These are phyloP conservation scores for Coriaria nepalensis DNA, from an alignment of 306 rosid genomes.

Conservation along the genomic window DNA sequence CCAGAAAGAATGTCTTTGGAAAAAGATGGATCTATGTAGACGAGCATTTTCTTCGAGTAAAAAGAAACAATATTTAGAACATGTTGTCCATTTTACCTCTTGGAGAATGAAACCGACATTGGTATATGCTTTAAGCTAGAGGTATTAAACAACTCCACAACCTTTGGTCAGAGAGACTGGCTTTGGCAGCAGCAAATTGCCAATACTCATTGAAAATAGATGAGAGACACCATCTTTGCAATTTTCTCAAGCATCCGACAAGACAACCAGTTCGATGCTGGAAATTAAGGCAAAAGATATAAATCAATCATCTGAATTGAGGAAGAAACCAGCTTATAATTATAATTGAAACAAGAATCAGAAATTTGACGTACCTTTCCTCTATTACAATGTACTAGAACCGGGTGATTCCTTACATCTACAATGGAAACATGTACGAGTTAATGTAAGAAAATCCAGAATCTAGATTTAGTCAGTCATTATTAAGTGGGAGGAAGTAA, in stretches of 20 bases:
- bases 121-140: slow-evolving; percentile 72
- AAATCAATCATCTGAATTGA: slow-evolving; percentile 10
- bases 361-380: slow-evolving; percentile 51
- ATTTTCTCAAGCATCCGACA: slow-evolving; percentile 89
- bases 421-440: slow-evolving; percentile 20
- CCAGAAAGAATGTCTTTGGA: neutral
- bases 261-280: slow-evolving; percentile 99
- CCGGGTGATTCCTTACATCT: slow-evolving; percentile 89
- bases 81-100: slow-evolving; percentile 29
- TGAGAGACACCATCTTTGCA: slow-evolving; percentile 89
- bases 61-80: slow-evolving; percentile 21
- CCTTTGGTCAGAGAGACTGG: slow-evolving; percentile 92
- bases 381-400: slow-evolving; percentile 87
- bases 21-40: neutral
- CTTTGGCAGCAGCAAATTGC: slow-evolving; percentile 93
- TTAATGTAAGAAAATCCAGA: neutral
- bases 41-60: slow-evolving; percentile 8
- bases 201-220: slow-evolving; percentile 89
- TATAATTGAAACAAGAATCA: neutral
- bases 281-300: slow-evolving; percentile 2
- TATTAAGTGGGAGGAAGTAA: neutral
- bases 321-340: slow-evolving; percentile 2
- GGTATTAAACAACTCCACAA: slow-evolving; percentile 80
- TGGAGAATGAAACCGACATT: slow-evolving; percentile 46
- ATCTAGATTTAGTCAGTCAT: neutral